phyloP scores from a whole-genome alignment of 2,329 filamentous ascomycete genomes.

The Fusarium marasasianum region DNA sequence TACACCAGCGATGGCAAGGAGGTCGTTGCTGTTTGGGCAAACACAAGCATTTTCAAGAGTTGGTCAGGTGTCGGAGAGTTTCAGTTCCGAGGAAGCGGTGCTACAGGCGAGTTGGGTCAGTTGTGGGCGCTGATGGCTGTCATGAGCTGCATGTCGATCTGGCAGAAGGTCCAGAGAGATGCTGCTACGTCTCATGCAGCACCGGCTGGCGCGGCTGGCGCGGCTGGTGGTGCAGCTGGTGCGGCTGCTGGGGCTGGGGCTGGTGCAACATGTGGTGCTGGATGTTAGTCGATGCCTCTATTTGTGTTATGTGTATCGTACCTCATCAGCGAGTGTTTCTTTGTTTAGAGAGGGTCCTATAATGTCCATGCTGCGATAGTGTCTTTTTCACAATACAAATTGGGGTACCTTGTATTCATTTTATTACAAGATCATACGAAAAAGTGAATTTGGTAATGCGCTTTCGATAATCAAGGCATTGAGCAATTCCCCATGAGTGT shows the following conservation, averaged over 20 bases:
- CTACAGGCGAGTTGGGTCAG: slow-evolving; percentile 39
- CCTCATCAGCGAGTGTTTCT: neutral
- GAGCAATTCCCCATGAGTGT: neutral
- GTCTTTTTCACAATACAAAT: neutral
- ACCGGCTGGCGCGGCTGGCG: too few relatives aligned
- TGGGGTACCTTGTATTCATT: neutral
- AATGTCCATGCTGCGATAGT: neutral
- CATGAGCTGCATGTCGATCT: slow-evolving; percentile 41
- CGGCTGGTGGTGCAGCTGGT: too few relatives aligned
- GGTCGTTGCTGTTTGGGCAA: slow-evolving; percentile 38
- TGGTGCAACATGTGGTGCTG: too few relatives aligned
- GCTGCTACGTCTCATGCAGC: neutral
- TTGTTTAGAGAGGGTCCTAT: neutral
- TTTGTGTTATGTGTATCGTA: neutral
- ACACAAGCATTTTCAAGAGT: slow-evolving; percentile 18
- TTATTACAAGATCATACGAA: too few relatives aligned
- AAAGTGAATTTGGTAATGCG: neutral
- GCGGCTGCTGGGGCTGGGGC: too few relatives aligned
- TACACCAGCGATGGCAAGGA: slow-evolving; percentile 39
- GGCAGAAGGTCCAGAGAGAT: slow-evolving; percentile 24
- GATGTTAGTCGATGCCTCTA: neutral
- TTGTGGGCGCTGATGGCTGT: slow-evolving; percentile 40
- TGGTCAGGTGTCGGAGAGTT: slow-evolving; percentile 38
- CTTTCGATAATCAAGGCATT: neutral
- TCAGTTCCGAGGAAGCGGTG: slow-evolving; percentile 39